phyloP scores from a whole-genome alignment of 2,329 filamentous ascomycete species.

The Fusarium falciforme region DNA sequence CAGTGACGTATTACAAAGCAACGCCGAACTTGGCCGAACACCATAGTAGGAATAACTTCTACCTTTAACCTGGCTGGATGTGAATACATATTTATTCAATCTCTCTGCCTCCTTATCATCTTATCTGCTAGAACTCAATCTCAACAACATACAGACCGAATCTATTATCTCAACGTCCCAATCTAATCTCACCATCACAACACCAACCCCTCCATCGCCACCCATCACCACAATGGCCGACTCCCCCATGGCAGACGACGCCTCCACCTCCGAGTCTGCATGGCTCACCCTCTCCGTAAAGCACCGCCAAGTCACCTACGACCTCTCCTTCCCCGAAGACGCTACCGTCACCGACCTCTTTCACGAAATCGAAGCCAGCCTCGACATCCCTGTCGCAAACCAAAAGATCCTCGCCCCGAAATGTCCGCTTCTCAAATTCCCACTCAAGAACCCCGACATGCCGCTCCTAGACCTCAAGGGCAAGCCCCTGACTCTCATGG shows the following conservation, averaged over 20 bases:
- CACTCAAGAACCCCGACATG: slow-evolving; percentile 69
- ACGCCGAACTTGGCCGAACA: slow-evolving; percentile 44
- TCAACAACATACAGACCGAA: neutral
- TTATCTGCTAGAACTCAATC: neutral
- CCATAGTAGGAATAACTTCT: slow-evolving; percentile 17
- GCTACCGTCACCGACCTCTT: slow-evolving; percentile 70
- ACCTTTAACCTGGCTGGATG: neutral
- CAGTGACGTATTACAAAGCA: slow-evolving; percentile 58
- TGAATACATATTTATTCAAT: neutral
- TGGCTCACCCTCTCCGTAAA: slow-evolving; percentile 58
- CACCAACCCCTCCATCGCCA: slow-evolving; percentile 10
- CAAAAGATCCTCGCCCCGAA: slow-evolving; percentile 78
- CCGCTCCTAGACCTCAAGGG: slow-evolving; percentile 60
- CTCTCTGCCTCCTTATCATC: slow-evolving; percentile 17
- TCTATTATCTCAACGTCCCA: neutral
- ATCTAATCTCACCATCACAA: slow-evolving; percentile 2
- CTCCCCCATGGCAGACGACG: slow-evolving; percentile 31
- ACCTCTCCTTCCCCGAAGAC: slow-evolving; percentile 56
- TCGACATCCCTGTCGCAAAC: slow-evolving; percentile 70
- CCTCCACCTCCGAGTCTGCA: slow-evolving; percentile 34
- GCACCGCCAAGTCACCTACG: slow-evolving; percentile 59
- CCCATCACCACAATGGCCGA: slow-evolving; percentile 28
- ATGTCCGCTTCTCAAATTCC: slow-evolving; percentile 71
- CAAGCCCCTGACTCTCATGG: slow-evolving; percentile 75
- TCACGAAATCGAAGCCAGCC: slow-evolving; percentile 62